These are phyloP conservation scores for Phytophthora multivora DNA, from an alignment of 352 stramenopile species.

Conservation along the genomic window DNA sequence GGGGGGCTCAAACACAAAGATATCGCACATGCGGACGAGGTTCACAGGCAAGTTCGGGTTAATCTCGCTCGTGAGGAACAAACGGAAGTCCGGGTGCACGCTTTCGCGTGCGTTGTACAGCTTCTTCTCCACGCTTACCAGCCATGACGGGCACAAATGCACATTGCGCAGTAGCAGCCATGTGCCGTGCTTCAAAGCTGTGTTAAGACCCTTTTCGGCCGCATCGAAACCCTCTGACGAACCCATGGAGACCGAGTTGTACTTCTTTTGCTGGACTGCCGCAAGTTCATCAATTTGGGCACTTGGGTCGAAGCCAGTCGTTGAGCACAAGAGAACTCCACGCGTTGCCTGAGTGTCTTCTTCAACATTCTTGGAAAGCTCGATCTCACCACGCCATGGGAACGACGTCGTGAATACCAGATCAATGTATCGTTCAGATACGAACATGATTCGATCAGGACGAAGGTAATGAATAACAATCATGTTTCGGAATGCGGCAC, in stretches of 20 bases:
- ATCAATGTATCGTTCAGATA: constrained; percentile 77
- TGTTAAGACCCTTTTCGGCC: constrained; percentile 94
- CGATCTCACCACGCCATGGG: constrained; percentile 94
- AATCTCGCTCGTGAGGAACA: constrained; percentile 99
- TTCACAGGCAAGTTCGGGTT: constrained; percentile 95
- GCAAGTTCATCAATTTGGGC: constrained; percentile 96
- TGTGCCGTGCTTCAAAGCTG: constrained; percentile 94
- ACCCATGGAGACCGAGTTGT: constrained; percentile 98
- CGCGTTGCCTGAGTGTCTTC: constrained; percentile 89
- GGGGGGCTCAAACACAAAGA: constrained; percentile 98
- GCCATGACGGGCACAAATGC: constrained; percentile 98
- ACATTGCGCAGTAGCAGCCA: constrained; percentile 99
- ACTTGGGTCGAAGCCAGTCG: constrained; percentile 98
- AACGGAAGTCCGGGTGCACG: constrained; percentile 75
- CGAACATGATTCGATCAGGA: constrained; percentile 88
- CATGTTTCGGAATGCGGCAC: constrained; percentile 79
- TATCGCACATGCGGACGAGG: constrained; percentile 96
- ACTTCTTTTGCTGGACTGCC: constrained; percentile 88
- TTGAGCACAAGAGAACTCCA: constrained; percentile 97
- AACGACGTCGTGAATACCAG: constrained; percentile 92
- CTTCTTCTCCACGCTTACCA: constrained; percentile 97
- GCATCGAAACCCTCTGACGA: constrained; percentile 96
- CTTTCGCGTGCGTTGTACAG: constrained; percentile 88
- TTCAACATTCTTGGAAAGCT: constrained; percentile 94
- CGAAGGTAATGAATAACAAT: constrained; percentile 88